Evolutionary conservation across 2,329 filamentous ascomycete species (phyloP), one percentile per base, ranked within the genome.

Genomic region (Chaetomium sp.): DNA sequence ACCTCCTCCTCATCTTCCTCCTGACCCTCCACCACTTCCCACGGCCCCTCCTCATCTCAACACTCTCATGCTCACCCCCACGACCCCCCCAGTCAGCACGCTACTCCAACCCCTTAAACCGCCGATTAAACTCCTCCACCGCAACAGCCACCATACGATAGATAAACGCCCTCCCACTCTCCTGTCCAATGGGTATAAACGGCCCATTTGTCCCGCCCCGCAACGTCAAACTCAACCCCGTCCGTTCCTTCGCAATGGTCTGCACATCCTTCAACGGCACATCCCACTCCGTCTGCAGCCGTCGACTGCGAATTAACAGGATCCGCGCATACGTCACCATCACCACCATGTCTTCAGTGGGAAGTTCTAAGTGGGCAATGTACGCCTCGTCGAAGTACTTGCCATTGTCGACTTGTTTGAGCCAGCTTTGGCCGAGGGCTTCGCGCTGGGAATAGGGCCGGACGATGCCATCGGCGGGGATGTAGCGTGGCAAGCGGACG

Each of bases 331-430:
- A 94, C 8, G 89, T 96, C 58, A 99, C 80, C 82, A 97, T 89
- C 48, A 91, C 87, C 55, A 92, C 85, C 77, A 91, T 88, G 68
- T 95, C 91, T 69, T 94, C 89, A 58, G 86, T 84, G 9, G 90
- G 88, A 33, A 99, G 81, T 72, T 99, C 92, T 4, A 99, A 78
- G 69, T 99, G 95, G 4, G 91, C 95, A 70, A 99, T 94, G 74
- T 99, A 99, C 68, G 90, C 82, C 72, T 99, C 94, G 73, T 95
- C 87, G 80, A 99, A 99, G 77, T 92, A 97, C 70, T 91, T 94
- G 59, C 94, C 94, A 62, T 96, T 94, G 72, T 99, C 94, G 9
- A 95, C 85, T 57, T 96, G 95, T 79, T 99, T 99, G 61, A 99
- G 85, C 95, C 94, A 99, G 76, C 90, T 96, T 70, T 99, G 94